phyloP scores from a whole-genome alignment of 441 rosid species.

The Syzygium malaccense region DNA sequence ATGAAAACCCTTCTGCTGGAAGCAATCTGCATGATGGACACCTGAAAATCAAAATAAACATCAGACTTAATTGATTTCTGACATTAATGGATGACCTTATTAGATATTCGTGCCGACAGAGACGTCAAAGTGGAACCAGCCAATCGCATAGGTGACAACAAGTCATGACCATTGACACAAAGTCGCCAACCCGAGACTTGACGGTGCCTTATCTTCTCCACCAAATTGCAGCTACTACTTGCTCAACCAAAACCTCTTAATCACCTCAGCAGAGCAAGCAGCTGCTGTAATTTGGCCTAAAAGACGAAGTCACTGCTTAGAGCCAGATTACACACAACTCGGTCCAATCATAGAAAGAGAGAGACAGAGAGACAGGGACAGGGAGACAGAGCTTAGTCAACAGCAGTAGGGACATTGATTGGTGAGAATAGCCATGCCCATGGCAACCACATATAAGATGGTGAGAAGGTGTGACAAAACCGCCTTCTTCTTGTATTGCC shows the following conservation, averaged over 20 bases:
- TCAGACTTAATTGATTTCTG: background rate
- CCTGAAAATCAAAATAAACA: conserved; percentile 41
- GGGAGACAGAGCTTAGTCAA: no score
- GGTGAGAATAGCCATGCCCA: background rate
- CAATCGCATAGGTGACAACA: background rate
- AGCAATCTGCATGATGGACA: conserved; percentile 92
- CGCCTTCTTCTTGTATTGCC: background rate
- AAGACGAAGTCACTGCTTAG: background rate
- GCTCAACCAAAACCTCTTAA: background rate
- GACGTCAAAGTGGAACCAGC: background rate
- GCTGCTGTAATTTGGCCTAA: background rate
- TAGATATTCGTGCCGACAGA: background rate
- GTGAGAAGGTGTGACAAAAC: background rate
- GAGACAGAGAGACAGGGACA: no score
- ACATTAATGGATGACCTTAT: background rate
- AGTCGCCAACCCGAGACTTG: background rate
- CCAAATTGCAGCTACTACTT: background rate
- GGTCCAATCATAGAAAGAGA: background rate
- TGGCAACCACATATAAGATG: background rate
- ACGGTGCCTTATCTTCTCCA: background rate
- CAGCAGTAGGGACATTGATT: background rate
- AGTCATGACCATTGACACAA: background rate
- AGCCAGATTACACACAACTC: background rate
- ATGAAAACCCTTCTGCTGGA: conserved; percentile 63
- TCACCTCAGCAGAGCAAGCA: background rate